These are phyloP conservation scores for Phoma sp. DNA, from an alignment of 2,329 filamentous ascomycete species.

Conservation along the genomic window DNA sequence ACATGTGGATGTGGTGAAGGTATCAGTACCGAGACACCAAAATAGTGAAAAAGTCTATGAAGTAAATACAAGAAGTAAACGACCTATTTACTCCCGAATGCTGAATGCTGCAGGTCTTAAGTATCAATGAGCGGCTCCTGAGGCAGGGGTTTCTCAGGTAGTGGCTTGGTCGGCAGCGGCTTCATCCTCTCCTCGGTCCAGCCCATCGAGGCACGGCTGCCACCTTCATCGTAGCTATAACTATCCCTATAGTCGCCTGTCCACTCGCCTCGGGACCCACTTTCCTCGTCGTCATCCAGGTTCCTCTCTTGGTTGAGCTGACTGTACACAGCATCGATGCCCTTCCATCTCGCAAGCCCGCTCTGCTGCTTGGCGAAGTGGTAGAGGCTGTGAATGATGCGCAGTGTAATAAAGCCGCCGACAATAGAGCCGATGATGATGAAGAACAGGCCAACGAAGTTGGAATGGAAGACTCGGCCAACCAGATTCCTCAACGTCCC, in stretches of 20 bases:
- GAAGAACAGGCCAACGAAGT: slow-evolving; percentile 33
- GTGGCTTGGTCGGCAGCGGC: slow-evolving; percentile 40
- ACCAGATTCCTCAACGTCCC: slow-evolving; percentile 38
- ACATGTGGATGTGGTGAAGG: too few relatives aligned
- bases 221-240: slow-evolving; percentile 33
- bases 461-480: slow-evolving; percentile 35
- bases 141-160: slow-evolving; percentile 47
- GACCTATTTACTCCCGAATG: too few relatives aligned
- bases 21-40: too few relatives aligned
- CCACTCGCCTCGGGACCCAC: not conserved
- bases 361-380: slow-evolving; percentile 33
- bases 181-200: slow-evolving; percentile 36
- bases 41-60: too few relatives aligned
- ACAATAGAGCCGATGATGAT: slow-evolving; percentile 27
- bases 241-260: slow-evolving; percentile 13
- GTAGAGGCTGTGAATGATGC: slow-evolving; percentile 28
- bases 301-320: slow-evolving; percentile 31
- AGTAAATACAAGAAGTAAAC: too few relatives aligned
- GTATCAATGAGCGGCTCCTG: slow-evolving; percentile 45
- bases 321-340: slow-evolving; percentile 45
- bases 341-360: slow-evolving; percentile 42
- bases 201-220: slow-evolving; percentile 11
- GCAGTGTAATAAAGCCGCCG: slow-evolving; percentile 27
- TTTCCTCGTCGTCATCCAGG: slow-evolving; percentile 32
- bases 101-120: slow-evolving; percentile 3